phyloP scores from a whole-genome alignment of 176 grass and related monocot species.

The Oryza meridionalis region DNA sequence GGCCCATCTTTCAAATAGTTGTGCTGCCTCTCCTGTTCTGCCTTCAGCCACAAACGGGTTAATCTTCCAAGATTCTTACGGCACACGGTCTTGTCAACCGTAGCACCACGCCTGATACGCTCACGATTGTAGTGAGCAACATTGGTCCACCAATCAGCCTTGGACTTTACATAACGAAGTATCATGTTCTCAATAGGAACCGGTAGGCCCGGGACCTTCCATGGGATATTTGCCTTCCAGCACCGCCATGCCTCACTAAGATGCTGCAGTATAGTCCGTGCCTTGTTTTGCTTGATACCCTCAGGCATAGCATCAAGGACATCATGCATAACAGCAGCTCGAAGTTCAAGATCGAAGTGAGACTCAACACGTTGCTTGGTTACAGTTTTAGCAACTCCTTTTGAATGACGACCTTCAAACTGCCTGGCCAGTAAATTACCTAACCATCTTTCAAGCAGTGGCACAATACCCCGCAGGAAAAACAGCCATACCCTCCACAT shows the following conservation, averaged over 20 bases:
- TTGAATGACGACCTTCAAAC: constrained; percentile 96
- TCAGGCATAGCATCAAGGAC: constrained; percentile 99
- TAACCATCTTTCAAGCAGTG: constrained; percentile 90
- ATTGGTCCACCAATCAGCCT: constrained; percentile 99
- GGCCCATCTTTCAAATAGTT: constrained; percentile 99
- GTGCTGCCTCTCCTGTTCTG: constrained; percentile 97
- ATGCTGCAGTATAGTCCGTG: constrained; percentile 92
- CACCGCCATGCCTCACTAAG: constrained; percentile 98
- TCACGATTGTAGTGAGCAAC: constrained; percentile 99
- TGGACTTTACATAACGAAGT: constrained; percentile 97
- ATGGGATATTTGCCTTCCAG: constrained; percentile 99
- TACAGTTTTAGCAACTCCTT: constrained; percentile 99
- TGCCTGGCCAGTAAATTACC: constrained; percentile 92
- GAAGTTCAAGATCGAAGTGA: constrained; percentile 96
- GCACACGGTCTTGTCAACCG: constrained; percentile 97
- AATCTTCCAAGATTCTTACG: constrained; percentile 96
- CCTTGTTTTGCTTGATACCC: constrained; percentile 99
- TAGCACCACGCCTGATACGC: constrained; percentile 95
- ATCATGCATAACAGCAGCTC: constrained; percentile 99
- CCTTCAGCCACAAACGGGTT: constrained; percentile 95
- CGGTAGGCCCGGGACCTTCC: constrained; percentile 96
- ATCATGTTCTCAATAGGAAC: constrained; percentile 99
- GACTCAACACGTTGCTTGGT: constrained; percentile 98
- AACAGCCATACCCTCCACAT: constrained; percentile 99
- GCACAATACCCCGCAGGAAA: constrained; percentile 96